Evolutionary conservation across 2,329 filamentous ascomycete species (phyloP), one percentile per base, ranked within the genome.

Genomic region (Sporothrix euskadiensis): DNA sequence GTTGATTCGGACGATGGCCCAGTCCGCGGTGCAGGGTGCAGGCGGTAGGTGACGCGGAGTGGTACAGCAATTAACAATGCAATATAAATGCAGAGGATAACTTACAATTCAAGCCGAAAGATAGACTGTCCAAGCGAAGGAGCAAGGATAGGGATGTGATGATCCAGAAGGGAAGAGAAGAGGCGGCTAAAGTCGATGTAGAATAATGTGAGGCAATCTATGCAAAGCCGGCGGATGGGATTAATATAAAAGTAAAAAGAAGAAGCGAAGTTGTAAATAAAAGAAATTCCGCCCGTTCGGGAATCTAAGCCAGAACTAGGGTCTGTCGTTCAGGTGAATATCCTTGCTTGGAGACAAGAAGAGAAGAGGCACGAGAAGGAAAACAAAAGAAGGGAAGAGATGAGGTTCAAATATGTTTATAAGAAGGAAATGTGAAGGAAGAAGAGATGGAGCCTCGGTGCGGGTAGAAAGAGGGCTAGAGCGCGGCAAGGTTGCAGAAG

Each of bases 401-500:
- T 41, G 49, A 68, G 71, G 63, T 68, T 35, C 10, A 63, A 54
- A 35, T 73, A 70, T 26, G 26, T 26, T 26, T 26, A 26, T 22
- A 73, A 69, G 41, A 41, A 69, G 52, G 44, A 49, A 63, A 41
- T 44, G 63, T n/a, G 30, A 70, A 49, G 16, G 41, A 30, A 52
- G 52, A 16, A 41, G 4, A 1, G 19, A 57, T 52, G 44, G 47
- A 56, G 61, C 49, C 71, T 59, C 10, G 30, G 69, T 56, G 49
- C 26, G 61, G 63, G 32, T 71, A 49, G n/a, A 54, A 49, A 70
- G 32, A 54, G 30, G 54, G 68, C 47, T 66, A 54, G 30, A 69
- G 54, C 65, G 44, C 73, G 69, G 73, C 69, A 74, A 71, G 73
- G 73, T 74, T 74, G 73, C 73, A 74, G 63, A 72, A 54, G 70